Percentiles rank a stretch among this genome's conserved stretches.
phyloP scores from a whole-genome alignment of 805 yeast species.

The Starmerella floris region DNA sequence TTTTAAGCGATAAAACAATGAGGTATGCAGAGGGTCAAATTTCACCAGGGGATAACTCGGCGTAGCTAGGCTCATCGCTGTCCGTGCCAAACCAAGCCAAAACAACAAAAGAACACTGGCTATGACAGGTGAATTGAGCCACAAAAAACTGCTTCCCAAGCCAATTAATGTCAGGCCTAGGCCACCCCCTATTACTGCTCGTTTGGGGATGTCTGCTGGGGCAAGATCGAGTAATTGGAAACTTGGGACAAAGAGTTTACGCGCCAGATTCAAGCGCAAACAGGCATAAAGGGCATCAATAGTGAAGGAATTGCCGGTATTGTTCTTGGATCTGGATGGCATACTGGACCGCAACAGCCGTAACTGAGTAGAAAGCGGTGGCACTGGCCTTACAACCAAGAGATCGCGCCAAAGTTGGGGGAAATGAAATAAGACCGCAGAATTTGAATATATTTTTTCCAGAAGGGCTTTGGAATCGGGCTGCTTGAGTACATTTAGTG shows the following conservation, averaged over 20 bases:
- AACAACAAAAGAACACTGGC: constrained; percentile 2
- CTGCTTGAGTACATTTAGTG: not conserved
- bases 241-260: not conserved
- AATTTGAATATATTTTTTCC: not conserved
- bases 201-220: not conserved
- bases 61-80: not conserved
- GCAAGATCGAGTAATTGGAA: not conserved
- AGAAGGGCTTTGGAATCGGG: not conserved
- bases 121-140: constrained; percentile 7
- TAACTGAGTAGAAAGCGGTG: not conserved
- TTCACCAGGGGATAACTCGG: not conserved
- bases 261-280: not conserved
- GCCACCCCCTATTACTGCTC: not conserved
- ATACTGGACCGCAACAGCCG: not conserved
- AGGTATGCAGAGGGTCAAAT: not conserved
- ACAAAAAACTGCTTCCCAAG: not conserved
- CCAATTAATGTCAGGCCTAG: not conserved
- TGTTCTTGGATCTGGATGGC: not conserved
- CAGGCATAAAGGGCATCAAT: not conserved
- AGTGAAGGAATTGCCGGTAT: not conserved
- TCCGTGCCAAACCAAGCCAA: constrained; percentile 12
- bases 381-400: constrained; percentile 5
- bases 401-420: constrained; percentile 4
- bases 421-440: constrained; percentile 1
- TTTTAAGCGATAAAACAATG: not conserved